Conservation (phyloP, 192 early-diverging fungal species). For the Gryganskiella cystojenkinii region DNA sequence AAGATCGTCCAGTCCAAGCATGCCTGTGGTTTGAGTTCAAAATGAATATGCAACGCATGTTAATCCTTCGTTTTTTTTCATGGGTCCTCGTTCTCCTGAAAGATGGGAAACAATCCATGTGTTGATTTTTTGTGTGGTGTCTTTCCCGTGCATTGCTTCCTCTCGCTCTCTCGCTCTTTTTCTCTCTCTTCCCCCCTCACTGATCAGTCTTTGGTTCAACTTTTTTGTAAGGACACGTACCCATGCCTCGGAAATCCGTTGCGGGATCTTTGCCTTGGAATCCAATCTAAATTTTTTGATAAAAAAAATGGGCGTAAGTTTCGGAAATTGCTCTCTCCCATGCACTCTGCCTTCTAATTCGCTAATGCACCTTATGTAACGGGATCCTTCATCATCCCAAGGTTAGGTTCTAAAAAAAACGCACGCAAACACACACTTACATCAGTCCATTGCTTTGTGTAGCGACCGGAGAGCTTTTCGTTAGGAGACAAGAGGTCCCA, state of each 20-base stretch:
- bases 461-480: slow-evolving; percentile 55
- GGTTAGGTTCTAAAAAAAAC: too few relatives aligned
- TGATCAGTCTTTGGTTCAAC: neutral
- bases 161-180: too few relatives aligned
- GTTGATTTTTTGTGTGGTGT: too few relatives aligned
- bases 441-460: slow-evolving; percentile 72
- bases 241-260: slow-evolving; percentile 91
- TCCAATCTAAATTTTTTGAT: slow-evolving; percentile 70
- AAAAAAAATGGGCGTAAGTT: neutral
- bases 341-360: too few relatives aligned
- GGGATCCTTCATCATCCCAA: too few relatives aligned
- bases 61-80: too few relatives aligned
- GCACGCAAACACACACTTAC: slow-evolving; percentile 18
- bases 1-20: slow-evolving; percentile 79
- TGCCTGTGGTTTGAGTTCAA: slow-evolving; percentile 56
- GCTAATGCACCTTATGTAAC: too few relatives aligned
- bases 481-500: slow-evolving; percentile 72
- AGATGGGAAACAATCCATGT: too few relatives aligned
- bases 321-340: neutral
- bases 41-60: too few relatives aligned
- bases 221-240: slow-evolving; percentile 23
- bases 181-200: too few relatives aligned
- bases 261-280: slow-evolving; percentile 88
- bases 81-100: too few relatives aligned
- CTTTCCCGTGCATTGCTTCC: too few relatives aligned